phyloP scores from a whole-genome alignment of 2,329 filamentous ascomycete species.

The Cryphonectria japonica region DNA sequence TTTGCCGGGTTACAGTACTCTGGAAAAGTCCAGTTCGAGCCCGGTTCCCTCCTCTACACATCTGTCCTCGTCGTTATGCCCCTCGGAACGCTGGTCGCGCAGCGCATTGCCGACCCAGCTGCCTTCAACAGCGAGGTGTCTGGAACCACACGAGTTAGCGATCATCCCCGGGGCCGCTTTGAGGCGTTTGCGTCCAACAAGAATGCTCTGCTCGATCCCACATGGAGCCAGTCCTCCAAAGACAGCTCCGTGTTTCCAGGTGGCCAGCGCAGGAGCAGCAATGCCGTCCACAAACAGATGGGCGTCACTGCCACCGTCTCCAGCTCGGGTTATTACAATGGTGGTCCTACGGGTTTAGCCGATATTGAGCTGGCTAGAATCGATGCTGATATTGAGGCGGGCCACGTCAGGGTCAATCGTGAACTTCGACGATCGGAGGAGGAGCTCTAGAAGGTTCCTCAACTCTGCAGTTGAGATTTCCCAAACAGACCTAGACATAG shows the following conservation, averaged over 20 bases:
- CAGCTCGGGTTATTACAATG: conserved; percentile 29
- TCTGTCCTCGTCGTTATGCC: conserved; percentile 57
- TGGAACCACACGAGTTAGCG: conserved; percentile 24
- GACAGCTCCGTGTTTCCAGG: conserved; percentile 25
- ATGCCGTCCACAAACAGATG: conserved; percentile 33
- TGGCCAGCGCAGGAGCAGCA: conserved; percentile 13
- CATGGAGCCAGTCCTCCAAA: conserved; percentile 25
- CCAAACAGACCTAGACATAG: neutral
- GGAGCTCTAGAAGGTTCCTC: conserved; percentile 32
- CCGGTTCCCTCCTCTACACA: conserved; percentile 53
- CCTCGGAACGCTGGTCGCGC: conserved; percentile 55
- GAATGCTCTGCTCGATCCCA: conserved; percentile 12
- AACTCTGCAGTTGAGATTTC: neutral
- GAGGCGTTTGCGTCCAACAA: conserved; percentile 25
- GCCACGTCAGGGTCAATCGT: conserved; percentile 37
- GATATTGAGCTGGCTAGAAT: conserved; percentile 41
- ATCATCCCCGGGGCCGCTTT: conserved; percentile 31
- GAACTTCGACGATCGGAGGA: conserved; percentile 41
- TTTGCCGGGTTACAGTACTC: conserved; percentile 54
- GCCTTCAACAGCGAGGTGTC: conserved; percentile 32
- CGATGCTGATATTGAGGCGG: conserved; percentile 32
- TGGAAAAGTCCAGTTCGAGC: conserved; percentile 49
- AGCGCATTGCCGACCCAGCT: conserved; percentile 44
- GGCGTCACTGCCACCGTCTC: conserved; percentile 24
- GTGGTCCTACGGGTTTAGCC: conserved; percentile 35